Conservation (phyloP, 164 flowering plant species). For the Magnolia kwangsiensis region DNA sequence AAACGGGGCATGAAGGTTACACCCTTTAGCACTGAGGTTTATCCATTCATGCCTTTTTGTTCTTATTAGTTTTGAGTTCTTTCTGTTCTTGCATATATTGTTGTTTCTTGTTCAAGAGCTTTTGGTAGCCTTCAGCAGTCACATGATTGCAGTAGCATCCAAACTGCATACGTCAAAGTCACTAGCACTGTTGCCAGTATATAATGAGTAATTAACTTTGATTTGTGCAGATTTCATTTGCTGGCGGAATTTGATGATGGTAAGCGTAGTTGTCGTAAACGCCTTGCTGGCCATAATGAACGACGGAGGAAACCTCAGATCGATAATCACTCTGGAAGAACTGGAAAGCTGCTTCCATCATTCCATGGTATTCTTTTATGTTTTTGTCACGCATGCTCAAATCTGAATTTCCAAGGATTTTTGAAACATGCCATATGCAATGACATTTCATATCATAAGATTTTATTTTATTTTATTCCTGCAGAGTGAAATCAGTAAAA, state of each 20-base stretch:
- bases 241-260: slow-evolving; percentile 70
- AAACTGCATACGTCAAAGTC: no score
- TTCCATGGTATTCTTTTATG: slow-evolving; percentile 29
- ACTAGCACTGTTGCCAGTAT: not conserved
- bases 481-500: not conserved
- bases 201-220: not conserved
- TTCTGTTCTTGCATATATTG: no score
- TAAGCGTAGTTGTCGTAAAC: slow-evolving; percentile 72
- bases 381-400: not conserved
- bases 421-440: not conserved
- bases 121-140: not conserved
- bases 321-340: slow-evolving; percentile 33
- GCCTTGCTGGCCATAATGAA: slow-evolving; percentile 75
- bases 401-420: not conserved
- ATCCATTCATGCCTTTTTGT: no score
- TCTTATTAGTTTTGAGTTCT: no score
- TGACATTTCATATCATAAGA: not conserved
- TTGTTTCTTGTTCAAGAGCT: no score
- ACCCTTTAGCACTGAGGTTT: no score
- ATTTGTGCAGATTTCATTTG: slow-evolving; percentile 54
- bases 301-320: slow-evolving; percentile 64
- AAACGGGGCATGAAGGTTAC: no score
- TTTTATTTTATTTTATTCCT: not conserved
- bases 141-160: not conserved
- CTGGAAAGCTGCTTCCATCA: slow-evolving; percentile 36